Conservation (phyloP, 257 asterid genomes). For the Haberlea rhodopensis region DNA sequence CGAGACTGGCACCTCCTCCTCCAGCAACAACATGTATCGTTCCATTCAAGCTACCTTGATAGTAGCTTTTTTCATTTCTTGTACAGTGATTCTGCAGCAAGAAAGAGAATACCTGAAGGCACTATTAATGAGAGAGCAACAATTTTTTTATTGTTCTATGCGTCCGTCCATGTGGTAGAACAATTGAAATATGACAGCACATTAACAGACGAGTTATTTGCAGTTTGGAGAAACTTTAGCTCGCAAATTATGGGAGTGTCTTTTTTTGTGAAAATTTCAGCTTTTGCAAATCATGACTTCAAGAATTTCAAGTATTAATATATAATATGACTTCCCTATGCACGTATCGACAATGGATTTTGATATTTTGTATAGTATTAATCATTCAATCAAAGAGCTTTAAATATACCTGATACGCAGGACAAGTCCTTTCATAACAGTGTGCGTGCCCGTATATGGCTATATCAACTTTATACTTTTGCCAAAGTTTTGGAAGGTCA, state of each 20-base stretch:
- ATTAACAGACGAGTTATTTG: background rate
- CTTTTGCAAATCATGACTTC: background rate
- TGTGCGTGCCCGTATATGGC: constrained; percentile 79
- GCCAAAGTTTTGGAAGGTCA: constrained; percentile 85
- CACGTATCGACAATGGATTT: too few species aligned
- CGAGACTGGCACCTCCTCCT: constrained; percentile 88
- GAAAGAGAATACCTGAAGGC: background rate
- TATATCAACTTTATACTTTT: constrained; percentile 76
- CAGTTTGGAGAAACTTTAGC: background rate
- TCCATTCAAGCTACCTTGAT: constrained; percentile 73
- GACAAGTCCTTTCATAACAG: constrained; percentile 75
- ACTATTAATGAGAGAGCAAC: too few species aligned
- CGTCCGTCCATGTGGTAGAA: background rate
- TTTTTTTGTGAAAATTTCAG: background rate
- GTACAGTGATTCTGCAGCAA: constrained; percentile 65
- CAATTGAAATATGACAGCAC: background rate
- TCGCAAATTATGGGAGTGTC: background rate
- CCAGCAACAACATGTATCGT: constrained; percentile 96
- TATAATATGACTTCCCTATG: background rate
- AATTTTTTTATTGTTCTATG: too few species aligned
- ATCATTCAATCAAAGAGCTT: background rate
- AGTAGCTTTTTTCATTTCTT: constrained; percentile 49
- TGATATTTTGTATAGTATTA: background rate
- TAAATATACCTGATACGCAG: constrained; percentile 61
- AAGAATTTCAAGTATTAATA: too few species aligned